Conservation (phyloP, 2,329 filamentous ascomycete species). For the Penicillium sp. region DNA sequence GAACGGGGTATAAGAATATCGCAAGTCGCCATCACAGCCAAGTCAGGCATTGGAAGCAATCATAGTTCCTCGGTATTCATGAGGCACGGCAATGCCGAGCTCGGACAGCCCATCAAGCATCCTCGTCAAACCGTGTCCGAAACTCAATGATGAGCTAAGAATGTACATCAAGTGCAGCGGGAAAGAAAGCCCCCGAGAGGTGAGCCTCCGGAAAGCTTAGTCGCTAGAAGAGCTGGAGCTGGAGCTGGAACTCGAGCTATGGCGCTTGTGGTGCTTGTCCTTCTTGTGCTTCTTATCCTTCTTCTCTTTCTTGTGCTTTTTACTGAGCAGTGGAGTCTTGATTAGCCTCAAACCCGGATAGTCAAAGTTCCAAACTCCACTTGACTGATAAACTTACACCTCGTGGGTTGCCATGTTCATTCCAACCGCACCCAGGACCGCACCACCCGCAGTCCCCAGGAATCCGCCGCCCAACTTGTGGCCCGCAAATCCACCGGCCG, state of each 20-base stretch:
- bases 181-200: not conserved
- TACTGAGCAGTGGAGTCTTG: constrained; percentile 1
- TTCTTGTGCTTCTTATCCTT: constrained; percentile 21
- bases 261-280: constrained; percentile 21
- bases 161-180: not conserved
- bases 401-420: constrained; percentile 22
- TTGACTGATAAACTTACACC: constrained; percentile 16
- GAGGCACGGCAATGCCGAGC: not conserved
- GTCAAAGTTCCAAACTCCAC: not conserved
- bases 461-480: constrained; percentile 22
- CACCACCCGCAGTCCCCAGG: constrained; percentile 22
- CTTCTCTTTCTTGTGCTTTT: constrained; percentile 21
- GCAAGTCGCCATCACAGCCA: not conserved
- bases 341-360: not conserved
- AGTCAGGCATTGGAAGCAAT: not conserved
- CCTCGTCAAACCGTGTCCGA: not conserved
- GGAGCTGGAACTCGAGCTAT: constrained; percentile 17
- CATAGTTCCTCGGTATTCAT: not conserved
- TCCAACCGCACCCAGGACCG: constrained; percentile 23
- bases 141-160: not conserved
- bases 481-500: constrained; percentile 22
- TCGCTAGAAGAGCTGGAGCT: constrained; percentile 18
- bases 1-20: not conserved
- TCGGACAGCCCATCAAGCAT: not conserved
- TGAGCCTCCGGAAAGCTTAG: not conserved